phyloP scores from a whole-genome alignment of 129 eudicot species.

The Sambucus nigra region DNA sequence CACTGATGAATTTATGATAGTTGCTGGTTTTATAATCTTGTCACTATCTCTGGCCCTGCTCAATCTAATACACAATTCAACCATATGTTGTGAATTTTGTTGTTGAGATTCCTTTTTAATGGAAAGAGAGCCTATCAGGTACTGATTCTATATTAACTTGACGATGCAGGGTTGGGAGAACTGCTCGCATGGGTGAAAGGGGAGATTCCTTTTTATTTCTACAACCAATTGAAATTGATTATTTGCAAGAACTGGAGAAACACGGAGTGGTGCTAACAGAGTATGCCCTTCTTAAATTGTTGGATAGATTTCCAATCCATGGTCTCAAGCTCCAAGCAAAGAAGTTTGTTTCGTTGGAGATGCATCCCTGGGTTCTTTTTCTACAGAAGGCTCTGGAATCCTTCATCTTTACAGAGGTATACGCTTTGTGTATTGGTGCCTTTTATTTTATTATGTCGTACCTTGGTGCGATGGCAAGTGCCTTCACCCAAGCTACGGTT shows the following conservation, averaged over 20 bases:
- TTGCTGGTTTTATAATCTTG: too few relatives aligned
- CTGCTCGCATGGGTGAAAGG: conserved; percentile 92
- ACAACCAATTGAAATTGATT: conserved; percentile 86
- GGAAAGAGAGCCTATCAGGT: neutral
- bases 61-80: too few relatives aligned
- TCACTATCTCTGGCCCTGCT: too few relatives aligned
- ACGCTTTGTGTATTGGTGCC: too few relatives aligned
- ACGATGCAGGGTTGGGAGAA: conserved; percentile 92
- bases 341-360: conserved; percentile 67
- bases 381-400: conserved; percentile 83
- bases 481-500: too few relatives aligned
- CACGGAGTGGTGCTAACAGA: conserved; percentile 74
- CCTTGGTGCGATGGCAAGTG: too few relatives aligned
- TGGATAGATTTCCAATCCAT: conserved; percentile 60
- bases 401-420: conserved; percentile 47
- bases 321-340: conserved; percentile 39
- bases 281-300: conserved; percentile 64
- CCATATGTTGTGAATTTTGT: too few relatives aligned
- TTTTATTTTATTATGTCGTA: too few relatives aligned
- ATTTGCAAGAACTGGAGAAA: conserved; percentile 61
- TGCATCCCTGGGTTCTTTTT: conserved; percentile 81
- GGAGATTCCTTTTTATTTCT: conserved; percentile 89
- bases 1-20: too few relatives aligned
- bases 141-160: neutral
- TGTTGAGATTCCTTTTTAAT: neutral